A percentile compares a stretch with the other conserved stretches of the same genome.
phyloP scores from a whole-genome alignment of 2,329 filamentous ascomycete species.

The Xylaria digitata region DNA sequence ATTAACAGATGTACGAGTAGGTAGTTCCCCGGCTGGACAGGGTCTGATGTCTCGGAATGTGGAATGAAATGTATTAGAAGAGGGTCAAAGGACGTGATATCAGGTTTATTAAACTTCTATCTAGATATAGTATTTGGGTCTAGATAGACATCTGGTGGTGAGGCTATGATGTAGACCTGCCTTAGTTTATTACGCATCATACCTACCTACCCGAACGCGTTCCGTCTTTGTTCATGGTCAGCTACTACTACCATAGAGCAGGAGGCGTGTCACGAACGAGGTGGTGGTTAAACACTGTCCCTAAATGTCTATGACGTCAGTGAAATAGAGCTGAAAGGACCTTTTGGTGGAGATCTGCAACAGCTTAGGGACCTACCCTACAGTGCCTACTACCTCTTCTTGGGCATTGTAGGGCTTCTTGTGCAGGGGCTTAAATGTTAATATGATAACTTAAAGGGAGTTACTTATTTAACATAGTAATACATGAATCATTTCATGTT shows the following conservation, averaged over 20 bases:
- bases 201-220: conserved; percentile 21
- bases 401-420: too few relatives aligned
- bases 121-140: conserved; percentile 11
- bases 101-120: conserved; percentile 27
- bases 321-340: conserved; percentile 11
- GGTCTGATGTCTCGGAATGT: not conserved
- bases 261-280: conserved; percentile 10
- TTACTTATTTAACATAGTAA: too few relatives aligned
- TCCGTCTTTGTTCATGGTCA: conserved; percentile 24
- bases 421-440: too few relatives aligned
- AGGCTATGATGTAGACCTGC: conserved; percentile 33
- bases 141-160: conserved; percentile 7
- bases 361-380: not conserved
- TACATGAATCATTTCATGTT: too few relatives aligned
- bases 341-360: conserved; percentile 7
- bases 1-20: not conserved
- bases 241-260: not conserved
- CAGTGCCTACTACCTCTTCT: not conserved
- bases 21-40: not conserved
- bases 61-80: not conserved
- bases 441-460: too few relatives aligned
- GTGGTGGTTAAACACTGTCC: conserved; percentile 5
- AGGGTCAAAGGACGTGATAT: not conserved
- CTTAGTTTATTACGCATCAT: conserved; percentile 30
- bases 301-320: conserved; percentile 33